Conservation (phyloP, 768 basidiomycete species). For the Chalciporus piperatus region DNA sequence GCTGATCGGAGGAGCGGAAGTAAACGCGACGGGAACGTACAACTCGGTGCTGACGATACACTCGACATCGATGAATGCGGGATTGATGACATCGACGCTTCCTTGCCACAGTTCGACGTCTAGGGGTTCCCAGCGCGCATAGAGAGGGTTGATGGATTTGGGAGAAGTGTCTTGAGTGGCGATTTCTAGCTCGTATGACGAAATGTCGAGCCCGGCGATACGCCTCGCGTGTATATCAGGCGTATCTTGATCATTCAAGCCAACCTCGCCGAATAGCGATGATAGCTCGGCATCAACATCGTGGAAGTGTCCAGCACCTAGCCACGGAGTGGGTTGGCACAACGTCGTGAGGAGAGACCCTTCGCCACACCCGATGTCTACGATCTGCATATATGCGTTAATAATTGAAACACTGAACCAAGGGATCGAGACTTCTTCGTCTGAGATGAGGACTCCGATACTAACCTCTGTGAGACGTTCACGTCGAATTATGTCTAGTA, state of each 20-base stretch:
- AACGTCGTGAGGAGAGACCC: constrained; percentile 70
- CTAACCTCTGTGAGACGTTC: constrained; percentile 54
- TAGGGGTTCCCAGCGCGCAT: constrained; percentile 66
- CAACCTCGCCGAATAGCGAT: constrained; percentile 22
- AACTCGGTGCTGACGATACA: constrained; percentile 81
- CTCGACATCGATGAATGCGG: constrained; percentile 59
- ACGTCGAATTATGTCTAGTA: constrained; percentile 57
- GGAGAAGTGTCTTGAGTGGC: constrained; percentile 52
- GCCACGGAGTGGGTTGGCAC: constrained; percentile 73
- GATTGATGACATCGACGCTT: constrained; percentile 64
- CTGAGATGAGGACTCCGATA: background rate
- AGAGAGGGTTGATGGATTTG: constrained; percentile 29
- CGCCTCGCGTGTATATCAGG: constrained; percentile 56
- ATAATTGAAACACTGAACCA: background rate
- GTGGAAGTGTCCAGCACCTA: constrained; percentile 32
- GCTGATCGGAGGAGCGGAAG: background rate
- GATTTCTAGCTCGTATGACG: constrained; percentile 47
- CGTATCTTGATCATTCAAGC: constrained; percentile 37
- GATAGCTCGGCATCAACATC: constrained; percentile 20
- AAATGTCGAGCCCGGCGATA: constrained; percentile 71
- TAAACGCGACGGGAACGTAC: constrained; percentile 41
- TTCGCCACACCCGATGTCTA: constrained; percentile 85
- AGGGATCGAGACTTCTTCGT: background rate
- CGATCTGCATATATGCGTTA: constrained; percentile 43
- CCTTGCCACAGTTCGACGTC: constrained; percentile 72